Evolutionary conservation across 208 protist species (phyloP).

Genomic region (Wallacemonas sp.): DNA sequence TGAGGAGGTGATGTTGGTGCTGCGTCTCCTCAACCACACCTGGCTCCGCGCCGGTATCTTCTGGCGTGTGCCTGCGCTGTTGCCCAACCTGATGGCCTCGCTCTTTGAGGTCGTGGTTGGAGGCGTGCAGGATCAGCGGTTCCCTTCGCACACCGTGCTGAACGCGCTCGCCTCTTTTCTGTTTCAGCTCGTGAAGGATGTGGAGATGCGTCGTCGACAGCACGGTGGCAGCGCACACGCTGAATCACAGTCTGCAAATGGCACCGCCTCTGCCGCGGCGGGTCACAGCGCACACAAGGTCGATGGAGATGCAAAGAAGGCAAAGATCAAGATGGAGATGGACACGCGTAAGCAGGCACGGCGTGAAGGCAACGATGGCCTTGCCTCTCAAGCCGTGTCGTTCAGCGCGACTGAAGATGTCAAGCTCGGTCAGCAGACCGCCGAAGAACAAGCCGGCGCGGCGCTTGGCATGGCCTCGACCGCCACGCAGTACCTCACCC

Average conservation of each 20-base stretch:
- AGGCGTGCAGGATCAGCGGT: constrained; percentile 36
- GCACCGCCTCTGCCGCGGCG: too few species aligned
- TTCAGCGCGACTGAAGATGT: background rate
- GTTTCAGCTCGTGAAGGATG: constrained; percentile 49
- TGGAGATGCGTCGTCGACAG: constrained; percentile 11
- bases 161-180: constrained; percentile 60
- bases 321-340: too few species aligned
- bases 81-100: constrained; percentile 49
- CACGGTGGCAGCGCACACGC: background rate
- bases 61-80: constrained; percentile 47
- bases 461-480: background rate
- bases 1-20: constrained; percentile 25
- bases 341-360: too few species aligned
- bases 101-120: constrained; percentile 50
- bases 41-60: constrained; percentile 39
- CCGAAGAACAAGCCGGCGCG: background rate
- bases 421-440: background rate
- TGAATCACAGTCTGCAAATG: too few species aligned
- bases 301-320: too few species aligned
- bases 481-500: constrained; percentile 30
- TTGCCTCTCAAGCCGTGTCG: too few species aligned
- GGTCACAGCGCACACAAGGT: too few species aligned
- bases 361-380: too few species aligned
- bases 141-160: constrained; percentile 40
- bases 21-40: constrained; percentile 32